Evolutionary conservation across 2,329 filamentous ascomycete species (phyloP).

Genomic region (Colletotrichum higginsianum): DNA sequence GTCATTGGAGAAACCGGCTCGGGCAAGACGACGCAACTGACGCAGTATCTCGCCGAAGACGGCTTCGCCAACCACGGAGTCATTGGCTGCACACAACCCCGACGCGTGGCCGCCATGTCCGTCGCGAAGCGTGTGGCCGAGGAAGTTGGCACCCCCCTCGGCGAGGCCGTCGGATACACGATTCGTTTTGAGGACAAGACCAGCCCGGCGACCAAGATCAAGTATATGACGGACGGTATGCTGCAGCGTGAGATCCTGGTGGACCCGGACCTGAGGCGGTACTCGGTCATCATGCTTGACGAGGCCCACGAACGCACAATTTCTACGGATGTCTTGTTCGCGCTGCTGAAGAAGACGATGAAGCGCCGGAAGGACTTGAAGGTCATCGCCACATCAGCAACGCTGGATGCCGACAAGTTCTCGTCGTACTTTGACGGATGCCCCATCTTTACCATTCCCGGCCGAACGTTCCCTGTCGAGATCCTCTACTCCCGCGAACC

Average conservation of each 20-base stretch:
- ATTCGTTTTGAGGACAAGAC: slow-evolving; percentile 98
- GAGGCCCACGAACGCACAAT: slow-evolving; percentile 98
- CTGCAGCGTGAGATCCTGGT: slow-evolving; percentile 94
- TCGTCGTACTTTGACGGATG: slow-evolving; percentile 96
- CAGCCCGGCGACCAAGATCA: slow-evolving; percentile 89
- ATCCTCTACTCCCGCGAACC: slow-evolving; percentile 96
- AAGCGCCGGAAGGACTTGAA: slow-evolving; percentile 90
- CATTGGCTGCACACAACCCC: slow-evolving; percentile 96
- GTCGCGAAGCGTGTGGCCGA: slow-evolving; percentile 97
- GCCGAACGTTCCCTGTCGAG: slow-evolving; percentile 95
- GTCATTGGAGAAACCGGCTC: slow-evolving; percentile 98
- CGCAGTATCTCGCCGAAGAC: slow-evolving; percentile 93
- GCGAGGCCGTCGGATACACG: slow-evolving; percentile 95
- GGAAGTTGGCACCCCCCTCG: slow-evolving; percentile 92
- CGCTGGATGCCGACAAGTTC: slow-evolving; percentile 97
- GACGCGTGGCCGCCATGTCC: slow-evolving; percentile 97
- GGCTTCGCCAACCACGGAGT: slow-evolving; percentile 90
- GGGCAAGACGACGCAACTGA: slow-evolving; percentile 96
- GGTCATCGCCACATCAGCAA: slow-evolving; percentile 96
- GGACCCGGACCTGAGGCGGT: slow-evolving; percentile 89
- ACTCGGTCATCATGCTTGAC: slow-evolving; percentile 98
- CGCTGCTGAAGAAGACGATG: slow-evolving; percentile 92
- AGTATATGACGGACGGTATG: slow-evolving; percentile 99
- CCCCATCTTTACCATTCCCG: slow-evolving; percentile 96
- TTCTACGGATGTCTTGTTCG: slow-evolving; percentile 94